Percentiles rank a stretch among this genome's conserved stretches.
phyloP scores from a whole-genome alignment of 1,139 yeast genomes.

The Candida glucosophila region DNA sequence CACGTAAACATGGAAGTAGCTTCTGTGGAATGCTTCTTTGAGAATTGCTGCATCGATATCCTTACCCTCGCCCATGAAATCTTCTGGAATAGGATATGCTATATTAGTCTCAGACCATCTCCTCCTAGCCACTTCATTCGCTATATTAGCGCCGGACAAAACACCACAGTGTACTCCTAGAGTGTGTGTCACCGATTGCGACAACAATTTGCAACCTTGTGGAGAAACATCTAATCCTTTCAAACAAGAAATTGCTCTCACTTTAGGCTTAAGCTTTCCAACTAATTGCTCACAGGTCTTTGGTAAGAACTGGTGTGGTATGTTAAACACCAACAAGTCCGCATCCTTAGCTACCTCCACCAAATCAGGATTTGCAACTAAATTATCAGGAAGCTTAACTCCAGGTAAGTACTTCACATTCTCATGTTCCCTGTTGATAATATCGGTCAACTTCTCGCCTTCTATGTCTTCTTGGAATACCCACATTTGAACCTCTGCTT shows the following conservation, averaged over 20 bases:
- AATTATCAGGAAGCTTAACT: slow-evolving; percentile 68
- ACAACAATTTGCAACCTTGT: slow-evolving; percentile 71
- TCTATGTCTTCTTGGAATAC: slow-evolving; percentile 75
- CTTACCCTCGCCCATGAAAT: slow-evolving; percentile 60
- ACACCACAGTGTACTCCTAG: slow-evolving; percentile 90
- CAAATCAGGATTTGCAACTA: slow-evolving; percentile 78
- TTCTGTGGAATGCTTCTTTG: slow-evolving; percentile 81
- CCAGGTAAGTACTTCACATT: slow-evolving; percentile 85
- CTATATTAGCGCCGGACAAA: slow-evolving; percentile 89
- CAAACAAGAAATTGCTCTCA: slow-evolving; percentile 84
- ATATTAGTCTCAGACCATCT: slow-evolving; percentile 95
- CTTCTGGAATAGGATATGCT: slow-evolving; percentile 69
- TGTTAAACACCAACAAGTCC: slow-evolving; percentile 79
- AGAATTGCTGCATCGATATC: slow-evolving; percentile 66
- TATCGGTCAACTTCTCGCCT: slow-evolving; percentile 71
- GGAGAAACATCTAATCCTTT: slow-evolving; percentile 84
- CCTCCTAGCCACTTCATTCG: slow-evolving; percentile 88
- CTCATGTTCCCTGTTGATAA: slow-evolving; percentile 79
- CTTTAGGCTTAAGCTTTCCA: slow-evolving; percentile 60
- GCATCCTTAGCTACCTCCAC: slow-evolving; percentile 65
- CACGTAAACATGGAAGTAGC: slow-evolving; percentile 89
- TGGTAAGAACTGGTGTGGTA: slow-evolving; percentile 88
- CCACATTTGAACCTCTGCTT: slow-evolving; percentile 80
- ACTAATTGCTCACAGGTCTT: slow-evolving; percentile 64
- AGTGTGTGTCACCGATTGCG: slow-evolving; percentile 64